These are phyloP conservation scores for Ichthyophthirius multifiliis DNA, from an alignment of 169 alveolate genomes.

Conservation along the genomic window DNA sequence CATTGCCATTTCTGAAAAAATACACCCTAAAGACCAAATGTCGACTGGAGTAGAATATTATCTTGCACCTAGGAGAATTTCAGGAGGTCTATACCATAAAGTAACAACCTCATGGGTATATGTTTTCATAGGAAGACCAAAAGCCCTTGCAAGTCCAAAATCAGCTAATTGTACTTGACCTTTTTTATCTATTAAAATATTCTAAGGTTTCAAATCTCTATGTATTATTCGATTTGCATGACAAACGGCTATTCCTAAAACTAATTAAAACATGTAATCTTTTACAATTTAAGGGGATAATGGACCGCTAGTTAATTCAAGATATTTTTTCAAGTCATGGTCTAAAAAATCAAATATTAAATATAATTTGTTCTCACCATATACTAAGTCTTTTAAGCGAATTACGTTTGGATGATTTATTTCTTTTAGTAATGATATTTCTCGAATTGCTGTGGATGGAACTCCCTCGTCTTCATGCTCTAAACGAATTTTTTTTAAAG, in stretches of 20 bases:
- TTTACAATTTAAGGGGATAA: slow-evolving; percentile 40
- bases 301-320: slow-evolving; percentile 52
- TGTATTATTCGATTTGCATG: slow-evolving; percentile 81
- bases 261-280: background rate
- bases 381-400: slow-evolving; percentile 89
- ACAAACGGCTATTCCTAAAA: background rate
- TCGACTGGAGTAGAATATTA: slow-evolving; percentile 89
- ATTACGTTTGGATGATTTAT: slow-evolving; percentile 91
- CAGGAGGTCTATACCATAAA: slow-evolving; percentile 91
- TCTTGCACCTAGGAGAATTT: slow-evolving; percentile 81
- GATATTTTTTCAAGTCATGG: slow-evolving; percentile 62
- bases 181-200: slow-evolving; percentile 64
- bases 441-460: slow-evolving; percentile 87
- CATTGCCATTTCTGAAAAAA: slow-evolving; percentile 69
- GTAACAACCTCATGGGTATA: slow-evolving; percentile 90
- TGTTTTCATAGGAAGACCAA: slow-evolving; percentile 84
- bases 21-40: slow-evolving; percentile 91
- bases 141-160: slow-evolving; percentile 93
- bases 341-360: slow-evolving; percentile 71
- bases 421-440: slow-evolving; percentile 77
- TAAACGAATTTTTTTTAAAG: slow-evolving; percentile 91
- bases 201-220: slow-evolving; percentile 85
- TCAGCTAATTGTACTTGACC: slow-evolving; percentile 85
- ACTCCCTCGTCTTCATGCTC: slow-evolving; percentile 87
- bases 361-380: slow-evolving; percentile 56